Evolutionary conservation across 2,329 filamentous ascomycete genomes (phyloP).

Genomic region (Chaetothyriales sp.): DNA sequence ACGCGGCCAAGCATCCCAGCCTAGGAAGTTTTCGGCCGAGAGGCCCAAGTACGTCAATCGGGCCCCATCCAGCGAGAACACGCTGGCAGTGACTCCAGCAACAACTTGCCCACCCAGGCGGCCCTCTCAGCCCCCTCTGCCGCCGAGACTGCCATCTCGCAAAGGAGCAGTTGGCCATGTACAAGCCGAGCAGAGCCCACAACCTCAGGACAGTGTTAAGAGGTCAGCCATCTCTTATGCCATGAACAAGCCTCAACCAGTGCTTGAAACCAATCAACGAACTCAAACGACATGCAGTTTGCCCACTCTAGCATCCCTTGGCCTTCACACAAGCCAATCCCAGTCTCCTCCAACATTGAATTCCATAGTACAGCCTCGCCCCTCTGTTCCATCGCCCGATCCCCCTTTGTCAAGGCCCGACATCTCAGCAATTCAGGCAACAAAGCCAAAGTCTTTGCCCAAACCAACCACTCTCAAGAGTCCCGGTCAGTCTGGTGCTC

Average conservation of each 20-base stretch:
- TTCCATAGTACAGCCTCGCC: not conserved
- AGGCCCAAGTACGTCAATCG: constrained; percentile 28
- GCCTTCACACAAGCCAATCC: constrained; percentile 1
- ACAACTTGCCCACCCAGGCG: constrained; percentile 7
- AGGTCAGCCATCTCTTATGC: constrained; percentile 35
- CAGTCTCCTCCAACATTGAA: not conserved
- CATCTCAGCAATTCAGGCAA: constrained; percentile 41
- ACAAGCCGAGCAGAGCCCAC: constrained; percentile 19
- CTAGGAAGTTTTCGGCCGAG: constrained; percentile 20
- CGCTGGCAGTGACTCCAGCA: constrained; percentile 8
- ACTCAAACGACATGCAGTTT: not conserved
- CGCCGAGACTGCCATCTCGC: constrained; percentile 13
- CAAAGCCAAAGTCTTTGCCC: constrained; percentile 28
- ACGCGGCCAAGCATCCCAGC: constrained; percentile 22
- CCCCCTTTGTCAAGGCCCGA: constrained; percentile 45
- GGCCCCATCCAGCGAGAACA: constrained; percentile 22
- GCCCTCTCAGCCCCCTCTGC: constrained; percentile 8
- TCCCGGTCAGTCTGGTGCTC: constrained; percentile 11
- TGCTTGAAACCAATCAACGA: not conserved
- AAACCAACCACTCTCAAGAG: not conserved
- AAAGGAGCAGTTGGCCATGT: constrained; percentile 5
- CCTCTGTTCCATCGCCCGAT: constrained; percentile 33
- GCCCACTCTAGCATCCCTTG: not conserved
- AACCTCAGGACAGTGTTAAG: constrained; percentile 25
- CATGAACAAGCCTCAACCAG: constrained; percentile 27